Conservation (phyloP, 163 green algal species). For the Scenedesmus sp. region DNA sequence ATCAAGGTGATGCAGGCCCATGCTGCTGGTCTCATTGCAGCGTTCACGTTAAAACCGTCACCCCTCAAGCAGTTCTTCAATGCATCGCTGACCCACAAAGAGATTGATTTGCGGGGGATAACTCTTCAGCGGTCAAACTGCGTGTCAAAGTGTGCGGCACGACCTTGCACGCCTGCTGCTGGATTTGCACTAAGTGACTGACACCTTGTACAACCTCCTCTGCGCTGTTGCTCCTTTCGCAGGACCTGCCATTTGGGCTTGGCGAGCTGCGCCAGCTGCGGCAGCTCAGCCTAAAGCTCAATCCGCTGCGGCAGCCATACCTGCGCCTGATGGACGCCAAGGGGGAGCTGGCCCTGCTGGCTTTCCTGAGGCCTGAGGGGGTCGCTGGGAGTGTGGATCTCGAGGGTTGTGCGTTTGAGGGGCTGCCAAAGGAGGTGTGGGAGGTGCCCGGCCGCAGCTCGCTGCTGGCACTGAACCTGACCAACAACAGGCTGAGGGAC, state of each 20-base stretch:
- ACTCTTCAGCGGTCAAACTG: no score
- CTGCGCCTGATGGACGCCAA: constrained; percentile 52
- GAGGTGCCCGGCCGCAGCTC: not conserved
- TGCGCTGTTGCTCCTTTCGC: not conserved
- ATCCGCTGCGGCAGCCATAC: constrained; percentile 66
- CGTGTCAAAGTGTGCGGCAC: no score
- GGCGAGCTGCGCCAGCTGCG: constrained; percentile 57
- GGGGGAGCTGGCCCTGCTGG: constrained; percentile 59
- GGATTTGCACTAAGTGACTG: no score
- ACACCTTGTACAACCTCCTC: not conserved
- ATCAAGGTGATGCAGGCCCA: constrained; percentile 53
- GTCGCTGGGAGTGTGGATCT: constrained; percentile 60
- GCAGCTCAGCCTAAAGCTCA: constrained; percentile 58
- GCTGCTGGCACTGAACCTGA: constrained; percentile 57
- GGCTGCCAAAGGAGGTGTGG: constrained; percentile 51
- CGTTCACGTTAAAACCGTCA: no score
- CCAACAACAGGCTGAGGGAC: constrained; percentile 62
- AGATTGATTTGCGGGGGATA: no score
- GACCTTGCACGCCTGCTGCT: no score
- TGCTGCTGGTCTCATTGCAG: not conserved
- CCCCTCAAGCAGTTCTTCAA: no score
- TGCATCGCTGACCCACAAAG: no score
- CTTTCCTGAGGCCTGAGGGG: constrained; percentile 23
- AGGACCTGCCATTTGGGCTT: constrained; percentile 59
- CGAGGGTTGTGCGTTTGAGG: constrained; percentile 50